Base-by-base conservation (phyloP, 2,329 filamentous ascomycete species). In the Hymenoscyphus salicellus region DNA sequence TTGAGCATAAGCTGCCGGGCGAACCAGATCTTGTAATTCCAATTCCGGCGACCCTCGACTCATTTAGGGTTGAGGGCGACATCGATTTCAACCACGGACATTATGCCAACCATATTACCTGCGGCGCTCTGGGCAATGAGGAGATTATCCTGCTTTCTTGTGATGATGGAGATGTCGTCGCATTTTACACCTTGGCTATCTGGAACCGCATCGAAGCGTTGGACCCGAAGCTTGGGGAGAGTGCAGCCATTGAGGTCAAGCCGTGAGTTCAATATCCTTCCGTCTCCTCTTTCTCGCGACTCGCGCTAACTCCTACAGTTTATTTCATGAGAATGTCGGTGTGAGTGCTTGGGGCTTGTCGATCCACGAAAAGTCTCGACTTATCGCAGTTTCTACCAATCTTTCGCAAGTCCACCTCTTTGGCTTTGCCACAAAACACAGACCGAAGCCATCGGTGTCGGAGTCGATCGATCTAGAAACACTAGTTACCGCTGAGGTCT, bases 371-470 rank as follows among this genome's bases (percentile, higher is more conserved):
- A 80, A 88, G 67, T 92, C 91, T n/a, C 87, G 93, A 0, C 80
- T 97, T 66, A 89, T 99, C 67, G 95, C 94, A 0, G 89, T 96
- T 46, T 91, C 90, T 71, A 88, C 91, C 0, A 99, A 99, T 74
- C 84, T 83, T 0, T 79, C 81, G 26, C 72, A 79, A 17, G 82
- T 90, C 32, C 82, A 79, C 0, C 80, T 87, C 0, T 86, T 86
- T 70, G 82, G 81, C 0, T 79, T 81, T 68, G 81, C 80, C 66
- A 28, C 14, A 43, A 17, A 26, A 41, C 2, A 43, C 26, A 38
- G 23, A 16, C 14, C 49, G 16, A n/a, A 60, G 2, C 20, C 7
- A 49, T 7, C 36, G 23, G 23, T 5, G 20, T 16, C 5, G 52
- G 10, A 14, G 8, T 20, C 43, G 28, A 23, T 17, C 8, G 10